Base-by-base conservation (phyloP, 257 asterid species). In the Capsicum baccatum region DNA sequence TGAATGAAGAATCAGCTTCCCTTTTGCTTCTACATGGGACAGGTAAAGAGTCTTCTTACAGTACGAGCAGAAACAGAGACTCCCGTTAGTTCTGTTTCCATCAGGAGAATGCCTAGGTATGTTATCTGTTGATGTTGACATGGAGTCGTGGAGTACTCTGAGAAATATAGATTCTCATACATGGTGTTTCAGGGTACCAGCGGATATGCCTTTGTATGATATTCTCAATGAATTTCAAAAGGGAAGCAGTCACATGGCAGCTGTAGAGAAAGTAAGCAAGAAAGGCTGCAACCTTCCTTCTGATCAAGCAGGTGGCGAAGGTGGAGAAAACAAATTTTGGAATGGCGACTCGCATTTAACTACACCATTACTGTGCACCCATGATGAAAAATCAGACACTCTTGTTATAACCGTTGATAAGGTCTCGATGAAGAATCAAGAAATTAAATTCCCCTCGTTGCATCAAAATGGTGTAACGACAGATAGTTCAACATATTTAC, bases 191-290 rank as follows among this genome's bases (percentile, higher is more conserved):
- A 97, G 99, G 91, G 99, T 97, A 81, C 97, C 99, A 5, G 92
- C 97, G 57, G 91, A 94, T 87, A 95, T 97, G 97, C 99, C 99
- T 2, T 83, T 97, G 91, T 97, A 97, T 79, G 99, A 97, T 88
- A 97, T 97, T 82, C 96, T 97, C 73, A 95, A 97, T 5, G 97
- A 96, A 92, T 96, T 96, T 89, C 99, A 94, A 88, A 96, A 96
- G 86, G 98, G 99, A 44, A 86, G 93, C 91, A 97, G 99, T 89
- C 99, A 97, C 91, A 94, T 97, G 99, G 99, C 99, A 85, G 99
- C 99, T 85, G 99, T 97, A 39, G 99, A 93, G 90, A 94, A 92
- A 90, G 94, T 95, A 84, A 87, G 88, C 82, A 91, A 88, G 87
- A 94, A 84, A 89, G 86, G 84, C 86, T 88, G 87, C 86, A 89